These are phyloP conservation scores for Ceratocystiopsis brevicomis DNA, from an alignment of 2,329 filamentous ascomycete genomes.

Conservation along the genomic window DNA sequence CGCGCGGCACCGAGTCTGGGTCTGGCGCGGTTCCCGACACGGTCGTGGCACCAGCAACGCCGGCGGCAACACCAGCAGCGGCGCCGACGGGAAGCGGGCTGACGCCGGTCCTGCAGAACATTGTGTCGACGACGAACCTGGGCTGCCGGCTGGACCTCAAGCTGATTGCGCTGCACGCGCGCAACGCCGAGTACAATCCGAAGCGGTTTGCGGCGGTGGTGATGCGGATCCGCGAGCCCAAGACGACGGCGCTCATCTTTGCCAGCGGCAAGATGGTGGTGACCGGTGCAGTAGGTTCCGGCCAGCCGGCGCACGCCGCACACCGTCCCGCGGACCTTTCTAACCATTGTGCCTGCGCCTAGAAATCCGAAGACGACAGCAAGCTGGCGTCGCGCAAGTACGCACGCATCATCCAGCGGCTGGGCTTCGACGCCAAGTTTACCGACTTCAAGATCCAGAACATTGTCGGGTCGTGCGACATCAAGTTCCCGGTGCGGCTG, in stretches of 20 bases:
- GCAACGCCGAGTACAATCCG: conserved; percentile 96
- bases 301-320: too few species aligned
- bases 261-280: conserved; percentile 99
- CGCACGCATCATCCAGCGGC: conserved; percentile 97
- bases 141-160: conserved; percentile 95
- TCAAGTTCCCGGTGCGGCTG: conserved; percentile 96
- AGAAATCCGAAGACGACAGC: conserved; percentile 88
- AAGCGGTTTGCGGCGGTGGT: conserved; percentile 99
- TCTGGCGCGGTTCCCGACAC: too few species aligned
- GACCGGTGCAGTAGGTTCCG: conserved; percentile 46
- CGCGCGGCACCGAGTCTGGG: too few species aligned
- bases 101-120: conserved; percentile 92
- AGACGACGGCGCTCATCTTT: conserved; percentile 96
- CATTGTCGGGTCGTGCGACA: conserved; percentile 95
- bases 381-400: conserved; percentile 96
- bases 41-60: conserved; percentile 75
- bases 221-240: conserved; percentile 98
- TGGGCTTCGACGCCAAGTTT: conserved; percentile 98
- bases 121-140: conserved; percentile 95
- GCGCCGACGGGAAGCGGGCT: conserved; percentile 71
- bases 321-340: too few species aligned
- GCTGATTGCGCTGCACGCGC: conserved; percentile 93
- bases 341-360: neutral
- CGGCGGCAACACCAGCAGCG: conserved; percentile 77
- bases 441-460: conserved; percentile 99